Evolutionary conservation across 495 filamentous ascomycete genomes (phyloP).

Genomic region (Penicillium turbatum): DNA sequence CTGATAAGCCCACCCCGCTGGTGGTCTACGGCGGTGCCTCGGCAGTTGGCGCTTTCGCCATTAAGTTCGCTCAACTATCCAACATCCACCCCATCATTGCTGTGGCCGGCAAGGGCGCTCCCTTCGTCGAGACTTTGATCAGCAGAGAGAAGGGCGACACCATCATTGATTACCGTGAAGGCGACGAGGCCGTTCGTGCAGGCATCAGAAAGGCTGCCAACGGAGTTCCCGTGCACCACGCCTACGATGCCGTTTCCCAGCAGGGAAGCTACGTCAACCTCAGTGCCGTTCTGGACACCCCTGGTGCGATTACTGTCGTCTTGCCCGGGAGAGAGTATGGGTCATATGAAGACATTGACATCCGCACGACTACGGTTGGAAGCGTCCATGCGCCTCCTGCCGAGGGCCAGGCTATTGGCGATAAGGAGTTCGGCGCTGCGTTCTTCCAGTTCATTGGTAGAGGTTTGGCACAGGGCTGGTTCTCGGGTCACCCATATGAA

Average conservation of each 20-base stretch:
- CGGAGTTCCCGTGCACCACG: conserved; percentile 35
- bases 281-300: conserved; percentile 15
- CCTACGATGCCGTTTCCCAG: conserved; percentile 58
- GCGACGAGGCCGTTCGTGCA: conserved; percentile 20
- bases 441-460: conserved; percentile 51
- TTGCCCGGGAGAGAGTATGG: conserved; percentile 31
- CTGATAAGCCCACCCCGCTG: conserved; percentile 45
- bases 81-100: conserved; percentile 73
- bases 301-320: conserved; percentile 53
- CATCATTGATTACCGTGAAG: conserved; percentile 65
- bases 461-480: conserved; percentile 56
- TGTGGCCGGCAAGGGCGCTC: conserved; percentile 56
- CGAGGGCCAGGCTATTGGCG: conserved; percentile 14
- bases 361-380: conserved; percentile 13
- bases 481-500: conserved; percentile 56
- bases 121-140: conserved; percentile 57
- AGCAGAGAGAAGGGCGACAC: conserved; percentile 62
- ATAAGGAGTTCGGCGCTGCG: conserved; percentile 55
- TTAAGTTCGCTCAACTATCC: conserved; percentile 61
- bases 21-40: conserved; percentile 65
- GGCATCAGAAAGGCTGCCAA: conserved; percentile 22
- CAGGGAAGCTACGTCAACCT: conserved; percentile 40
- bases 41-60: conserved; percentile 63
- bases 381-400: conserved; percentile 13
- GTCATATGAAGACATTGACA: conserved; percentile 22